These are phyloP conservation scores for Penicillium frequentans DNA, from an alignment of 2,329 filamentous ascomycete genomes.

Conservation along the genomic window DNA sequence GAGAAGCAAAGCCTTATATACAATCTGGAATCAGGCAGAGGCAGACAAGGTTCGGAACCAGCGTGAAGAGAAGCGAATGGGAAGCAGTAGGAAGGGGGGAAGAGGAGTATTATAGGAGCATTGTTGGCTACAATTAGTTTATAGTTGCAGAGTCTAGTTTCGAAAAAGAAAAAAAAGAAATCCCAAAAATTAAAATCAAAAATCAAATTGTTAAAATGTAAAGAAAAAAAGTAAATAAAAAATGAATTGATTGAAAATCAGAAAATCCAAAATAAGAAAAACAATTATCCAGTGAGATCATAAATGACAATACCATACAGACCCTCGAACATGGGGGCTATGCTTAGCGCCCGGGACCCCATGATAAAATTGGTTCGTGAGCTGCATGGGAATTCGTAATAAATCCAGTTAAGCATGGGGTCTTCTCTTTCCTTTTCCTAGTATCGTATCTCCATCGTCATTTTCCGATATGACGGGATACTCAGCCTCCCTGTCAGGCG, in stretches of 20 bases:
- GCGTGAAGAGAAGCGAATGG: neutral
- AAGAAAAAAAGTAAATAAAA: slow-evolving; percentile 3
- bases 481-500: slow-evolving; percentile 6
- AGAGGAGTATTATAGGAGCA: slow-evolving; percentile 18
- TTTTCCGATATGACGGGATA: neutral
- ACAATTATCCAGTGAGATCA: neutral
- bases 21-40: neutral
- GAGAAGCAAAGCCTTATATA: slow-evolving; percentile 7
- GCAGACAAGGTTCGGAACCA: neutral
- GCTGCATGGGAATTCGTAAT: neutral
- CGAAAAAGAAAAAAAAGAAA: slow-evolving; percentile 2
- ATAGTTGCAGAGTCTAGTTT: slow-evolving; percentile 7
- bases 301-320: neutral
- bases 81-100: slow-evolving; percentile 1
- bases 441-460: neutral
- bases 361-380: neutral
- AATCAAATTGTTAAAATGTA: slow-evolving; percentile 4
- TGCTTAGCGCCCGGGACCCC: neutral
- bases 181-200: slow-evolving; percentile 7
- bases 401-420: neutral
- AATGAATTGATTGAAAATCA: neutral
- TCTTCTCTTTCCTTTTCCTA: too few species aligned
- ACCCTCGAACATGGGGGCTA: neutral
- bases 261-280: neutral
- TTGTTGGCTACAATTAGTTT: slow-evolving; percentile 13